Evolutionary conservation across 1,284 basidiomycete genomes (phyloP), one percentile per base, ranked within the genome.

Genomic region (Apiotrichum mycotoxinovorans): DNA sequence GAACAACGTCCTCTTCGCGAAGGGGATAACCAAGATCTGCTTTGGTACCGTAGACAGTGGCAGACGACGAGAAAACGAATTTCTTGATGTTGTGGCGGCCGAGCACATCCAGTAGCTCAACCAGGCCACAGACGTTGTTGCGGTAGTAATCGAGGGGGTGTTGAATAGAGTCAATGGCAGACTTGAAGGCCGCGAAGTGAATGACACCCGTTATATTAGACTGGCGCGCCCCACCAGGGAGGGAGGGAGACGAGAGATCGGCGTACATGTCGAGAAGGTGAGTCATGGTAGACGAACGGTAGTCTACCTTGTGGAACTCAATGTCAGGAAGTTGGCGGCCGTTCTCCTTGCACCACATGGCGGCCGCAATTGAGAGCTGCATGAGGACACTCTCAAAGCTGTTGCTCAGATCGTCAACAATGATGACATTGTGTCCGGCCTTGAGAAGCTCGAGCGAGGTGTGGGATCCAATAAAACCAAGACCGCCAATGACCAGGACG

Each of bases 1-100:
- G 57, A 14, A 58, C 57, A 25, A 58, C 52, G 49, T 58, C 57
- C 40, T 58, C 43, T 49, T 58, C 57, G 10, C 38, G 42, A 22
- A 58, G 53, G 4, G 57, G 57, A 4, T 35, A 15, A 33, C 57
- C 57, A 11, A 47, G 37, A 30, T 58, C 50, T n/a, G 57, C 57
- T 34, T 54, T 51, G 33, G 52, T 54, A 30, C 57, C 57, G 52
- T 58, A 58, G 23, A 58, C 57, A 9, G 57, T 58, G 22, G 57
- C 57, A 2, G 57, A 58, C 8, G 57, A 58, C 7, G 57, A 58
- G 34, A 54, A 58, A n/a, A 58, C 57, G 34, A 58, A 58, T 37
- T 58, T 58, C 42, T 54, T 46, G 42, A 58, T 58, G 44, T 43
- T 35, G 55, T 52, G 49, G 27, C 23, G 23, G 37, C 40, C 55